Percentiles rank a stretch among this genome's conserved stretches.
phyloP scores from a whole-genome alignment of 2,329 filamentous ascomycete species.

The Calycina herbarum region DNA sequence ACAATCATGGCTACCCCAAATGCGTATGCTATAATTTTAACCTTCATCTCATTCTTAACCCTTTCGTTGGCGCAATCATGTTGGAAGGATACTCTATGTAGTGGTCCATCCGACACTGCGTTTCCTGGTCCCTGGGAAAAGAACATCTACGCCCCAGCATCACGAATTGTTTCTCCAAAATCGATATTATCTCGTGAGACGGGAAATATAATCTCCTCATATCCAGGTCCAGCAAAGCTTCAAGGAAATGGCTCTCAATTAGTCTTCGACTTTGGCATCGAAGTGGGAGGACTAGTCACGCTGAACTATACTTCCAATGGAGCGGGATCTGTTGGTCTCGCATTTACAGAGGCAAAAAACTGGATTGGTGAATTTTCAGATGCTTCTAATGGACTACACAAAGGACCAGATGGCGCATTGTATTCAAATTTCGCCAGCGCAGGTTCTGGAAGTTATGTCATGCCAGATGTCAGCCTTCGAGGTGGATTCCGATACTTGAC shows the following conservation, averaged over 20 bases:
- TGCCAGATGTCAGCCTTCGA: conserved; percentile 47
- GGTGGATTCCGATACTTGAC: conserved; percentile 57
- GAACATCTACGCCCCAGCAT: conserved; percentile 56
- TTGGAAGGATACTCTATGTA: conserved; percentile 58
- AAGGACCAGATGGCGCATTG: conserved; percentile 51
- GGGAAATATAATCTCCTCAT: conserved; percentile 32
- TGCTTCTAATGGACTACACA: conserved; percentile 44
- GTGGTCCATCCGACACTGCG: conserved; percentile 47
- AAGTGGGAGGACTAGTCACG: conserved; percentile 56
- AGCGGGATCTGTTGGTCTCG: conserved; percentile 44
- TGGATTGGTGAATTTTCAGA: conserved; percentile 51
- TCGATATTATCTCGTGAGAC: conserved; percentile 43
- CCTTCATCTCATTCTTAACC: conserved; percentile 10
- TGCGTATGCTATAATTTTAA: background rate
- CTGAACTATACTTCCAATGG: conserved; percentile 37
- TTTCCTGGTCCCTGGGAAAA: conserved; percentile 60
- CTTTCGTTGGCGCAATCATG: conserved; percentile 39
- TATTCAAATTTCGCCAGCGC: conserved; percentile 43
- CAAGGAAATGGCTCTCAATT: conserved; percentile 49
- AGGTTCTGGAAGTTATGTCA: conserved; percentile 41
- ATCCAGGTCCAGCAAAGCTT: conserved; percentile 18
- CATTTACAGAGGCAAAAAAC: conserved; percentile 50
- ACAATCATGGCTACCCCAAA: background rate
- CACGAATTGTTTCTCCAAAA: conserved; percentile 50
- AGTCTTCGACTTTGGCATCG: conserved; percentile 59